phyloP scores from a whole-genome alignment of 306 rosid species.

The Casuarina glauca region DNA sequence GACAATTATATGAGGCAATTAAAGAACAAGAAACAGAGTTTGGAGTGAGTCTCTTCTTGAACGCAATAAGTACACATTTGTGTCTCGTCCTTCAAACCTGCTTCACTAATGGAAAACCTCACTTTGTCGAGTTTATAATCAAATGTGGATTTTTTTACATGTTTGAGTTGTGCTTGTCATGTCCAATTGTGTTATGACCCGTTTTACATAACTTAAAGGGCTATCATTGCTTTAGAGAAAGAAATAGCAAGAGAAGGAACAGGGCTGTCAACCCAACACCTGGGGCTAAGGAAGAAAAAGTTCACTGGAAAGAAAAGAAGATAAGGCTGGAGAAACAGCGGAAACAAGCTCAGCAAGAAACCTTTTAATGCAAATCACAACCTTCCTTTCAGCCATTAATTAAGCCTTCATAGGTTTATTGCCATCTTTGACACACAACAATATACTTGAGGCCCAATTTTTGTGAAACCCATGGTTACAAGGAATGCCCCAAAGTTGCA shows the following conservation, averaged over 20 bases:
- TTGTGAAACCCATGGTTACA: background rate
- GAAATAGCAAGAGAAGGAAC: slow-evolving; percentile 5
- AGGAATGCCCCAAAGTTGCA: background rate
- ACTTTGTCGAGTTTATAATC: background rate
- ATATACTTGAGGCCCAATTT: background rate
- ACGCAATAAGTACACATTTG: background rate
- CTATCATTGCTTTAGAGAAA: background rate
- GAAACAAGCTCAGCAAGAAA: slow-evolving; percentile 2
- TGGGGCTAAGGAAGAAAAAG: background rate
- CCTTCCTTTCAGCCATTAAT: background rate
- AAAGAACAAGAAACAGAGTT: background rate
- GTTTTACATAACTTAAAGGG: background rate
- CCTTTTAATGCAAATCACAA: background rate
- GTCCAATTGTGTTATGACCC: background rate
- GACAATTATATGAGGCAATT: background rate
- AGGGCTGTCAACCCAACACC: slow-evolving; percentile 4
- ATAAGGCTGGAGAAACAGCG: background rate
- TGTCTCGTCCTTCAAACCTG: background rate
- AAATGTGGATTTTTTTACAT: background rate
- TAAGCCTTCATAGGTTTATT: background rate
- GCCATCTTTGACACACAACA: background rate
- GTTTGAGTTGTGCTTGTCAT: background rate
- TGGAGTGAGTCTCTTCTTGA: background rate
- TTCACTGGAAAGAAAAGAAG: background rate
- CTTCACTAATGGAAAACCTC: background rate